Base-by-base conservation (phyloP, 1,139 yeast species). In the Hansenula sp. region DNA sequence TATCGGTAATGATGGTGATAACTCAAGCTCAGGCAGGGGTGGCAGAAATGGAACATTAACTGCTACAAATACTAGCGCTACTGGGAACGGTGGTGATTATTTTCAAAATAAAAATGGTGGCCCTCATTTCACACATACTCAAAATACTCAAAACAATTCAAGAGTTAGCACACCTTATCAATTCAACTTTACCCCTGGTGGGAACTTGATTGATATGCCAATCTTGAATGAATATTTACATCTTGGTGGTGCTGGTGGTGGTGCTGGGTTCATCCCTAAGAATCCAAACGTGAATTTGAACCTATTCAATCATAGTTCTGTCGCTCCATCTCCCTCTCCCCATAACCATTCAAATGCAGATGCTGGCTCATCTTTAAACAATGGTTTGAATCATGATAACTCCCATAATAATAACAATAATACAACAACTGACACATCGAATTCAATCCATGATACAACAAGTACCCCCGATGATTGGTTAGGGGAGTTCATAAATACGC, bases 401-500 rank as follows among this genome's bases (percentile, higher is more conserved):
- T 39, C 38, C 12, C 24, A 16, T 33, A 41, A 41, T 40, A 30
- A 38, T 39, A 42, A 35, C 50, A 55, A 30, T 47, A 48, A 31
- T 40, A 41, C 43, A 13, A 53, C 48, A 17, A 43, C 46, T 7
- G 47, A 47, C 2, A 41, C 47, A 9, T 45, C 55, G 7, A 38
- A 46, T 17, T 52, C 55, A 1, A 46, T 47, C 29, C 47, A 46
- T 28, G 48, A 48, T 33, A 47, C 50, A 40, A 19, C 25, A 21
- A 37, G 40, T 15, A 29, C 32, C 30, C 57, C 57, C 19, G 60
- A 77, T 50, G 81, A 84, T 60, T 78, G 94, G 95, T 58, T 88
- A 42, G 72, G 78, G 48, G 84, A 81, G 64, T 79, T 83, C 49
- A 79, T 81, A 42, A 76, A 73, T 46, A 74, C 86, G 21, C 81